phyloP scores from a whole-genome alignment of 192 early-diverging fungal species.

The Phycomyces blakesleeanus region DNA sequence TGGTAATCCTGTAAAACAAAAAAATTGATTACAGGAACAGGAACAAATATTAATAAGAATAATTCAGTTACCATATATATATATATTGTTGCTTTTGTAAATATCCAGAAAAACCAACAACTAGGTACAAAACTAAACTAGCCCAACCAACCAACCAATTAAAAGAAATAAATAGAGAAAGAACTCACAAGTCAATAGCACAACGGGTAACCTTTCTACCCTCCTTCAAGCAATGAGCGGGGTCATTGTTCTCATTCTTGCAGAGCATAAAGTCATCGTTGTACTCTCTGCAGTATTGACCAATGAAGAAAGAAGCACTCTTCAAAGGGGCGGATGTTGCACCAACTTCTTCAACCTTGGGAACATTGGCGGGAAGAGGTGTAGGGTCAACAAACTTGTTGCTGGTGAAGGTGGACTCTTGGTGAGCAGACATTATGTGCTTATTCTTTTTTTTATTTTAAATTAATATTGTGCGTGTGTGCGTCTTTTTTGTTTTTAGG shows the following conservation, averaged over 20 bases:
- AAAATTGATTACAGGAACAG: neutral
- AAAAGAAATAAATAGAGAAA: slow-evolving; percentile 1
- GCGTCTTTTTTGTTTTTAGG: no score
- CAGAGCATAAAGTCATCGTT: slow-evolving; percentile 97
- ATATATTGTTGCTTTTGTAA: no score
- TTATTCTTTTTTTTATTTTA: neutral
- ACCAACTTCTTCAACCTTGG: slow-evolving; percentile 85
- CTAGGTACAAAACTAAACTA: no score
- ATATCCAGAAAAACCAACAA: no score
- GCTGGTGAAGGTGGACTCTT: slow-evolving; percentile 27
- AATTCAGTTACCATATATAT: neutral
- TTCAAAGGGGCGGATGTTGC: slow-evolving; percentile 86
- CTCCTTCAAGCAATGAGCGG: slow-evolving; percentile 88
- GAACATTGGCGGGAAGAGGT: slow-evolving; percentile 65
- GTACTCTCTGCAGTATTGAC: slow-evolving; percentile 84
- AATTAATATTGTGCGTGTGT: no score
- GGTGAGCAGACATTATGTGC: slow-evolving; percentile 28
- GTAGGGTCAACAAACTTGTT: slow-evolving; percentile 74
- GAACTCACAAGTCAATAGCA: slow-evolving; percentile 73
- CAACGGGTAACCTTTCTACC: slow-evolving; percentile 96
- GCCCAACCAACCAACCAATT: no score
- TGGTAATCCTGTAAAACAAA: slow-evolving; percentile 59
- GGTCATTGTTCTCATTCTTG: slow-evolving; percentile 88
- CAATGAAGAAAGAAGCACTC: slow-evolving; percentile 91
- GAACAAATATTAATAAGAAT: no score